Base-by-base conservation (phyloP, 2,329 filamentous ascomycete species). In the Fusarium aywerte region DNA sequence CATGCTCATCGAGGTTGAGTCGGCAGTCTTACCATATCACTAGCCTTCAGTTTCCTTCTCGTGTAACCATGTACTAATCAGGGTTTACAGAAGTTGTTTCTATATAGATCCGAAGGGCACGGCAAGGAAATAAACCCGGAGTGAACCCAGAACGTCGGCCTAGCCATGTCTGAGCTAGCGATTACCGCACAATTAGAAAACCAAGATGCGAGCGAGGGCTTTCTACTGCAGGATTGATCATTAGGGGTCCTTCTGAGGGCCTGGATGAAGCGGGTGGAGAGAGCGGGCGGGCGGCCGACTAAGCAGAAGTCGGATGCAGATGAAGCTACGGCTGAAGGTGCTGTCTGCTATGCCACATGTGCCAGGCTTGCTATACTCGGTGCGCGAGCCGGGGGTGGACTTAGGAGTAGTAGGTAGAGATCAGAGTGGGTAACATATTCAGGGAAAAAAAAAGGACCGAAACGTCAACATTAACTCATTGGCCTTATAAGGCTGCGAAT, bases 241-340 rank as follows among this genome's bases (percentile, higher is more conserved):
- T 42, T 39, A 15, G 52, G 50, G 54, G 31, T 35, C 52, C 38
- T 59, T 55, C 49, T 44, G 40, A 33, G 35, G 47, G 57, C 40
- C 36, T 57, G 31, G 25, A 15, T 44, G 40, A 39, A 45, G 60
- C 50, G 61, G 56, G 65, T 50, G 51, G 51, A 21, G 44, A 67
- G 51, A 60, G 58, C 69, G 58, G 65, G 69, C 67, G 67, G 69
- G 67, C 65, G 65, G 65, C 65, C 65, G 65, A 61, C 61, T 66
- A 54, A 68, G 61, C 47, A 68, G 51, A 52, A 69, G 67, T 51
- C 36, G 59, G 59, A 58, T 69, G 69, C 53, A 58, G 67, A 54
- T 68, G 68, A 55, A 62, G 53, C 59, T 56, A 58, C 42, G 49
- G 39, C 32, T 49, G 39, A 33, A 48, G 59, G 33, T 59, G 43